Percentiles rank a stretch among this genome's conserved stretches.
Conservation (phyloP, 2,329 filamentous ascomycete genomes). For the Colletotrichum magnum region DNA sequence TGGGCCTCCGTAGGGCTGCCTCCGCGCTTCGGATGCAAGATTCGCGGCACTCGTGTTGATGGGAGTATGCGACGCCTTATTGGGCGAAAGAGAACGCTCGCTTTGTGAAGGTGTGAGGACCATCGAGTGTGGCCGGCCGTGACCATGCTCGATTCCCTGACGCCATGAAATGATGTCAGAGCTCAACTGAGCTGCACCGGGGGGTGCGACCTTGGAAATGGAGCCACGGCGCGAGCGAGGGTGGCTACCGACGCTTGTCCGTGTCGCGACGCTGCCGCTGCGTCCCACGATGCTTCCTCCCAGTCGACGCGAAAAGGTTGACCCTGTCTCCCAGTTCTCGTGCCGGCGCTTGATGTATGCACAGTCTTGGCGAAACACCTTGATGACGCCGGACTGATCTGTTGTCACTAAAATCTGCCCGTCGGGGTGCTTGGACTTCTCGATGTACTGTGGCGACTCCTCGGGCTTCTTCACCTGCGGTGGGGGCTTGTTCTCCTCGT, state of each 20-base stretch:
- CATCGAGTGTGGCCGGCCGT: conserved; percentile 55
- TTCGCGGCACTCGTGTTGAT: conserved; percentile 55
- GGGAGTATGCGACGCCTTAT: conserved; percentile 56
- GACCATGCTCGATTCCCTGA: conserved; percentile 70
- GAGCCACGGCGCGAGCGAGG: conserved; percentile 68
- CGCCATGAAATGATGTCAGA: conserved; percentile 92
- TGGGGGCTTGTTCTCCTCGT: conserved; percentile 48
- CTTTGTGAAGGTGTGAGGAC: conserved; percentile 57
- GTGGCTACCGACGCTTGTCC: conserved; percentile 64
- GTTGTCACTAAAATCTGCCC: conserved; percentile 95
- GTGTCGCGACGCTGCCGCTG: conserved; percentile 69
- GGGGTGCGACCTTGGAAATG: conserved; percentile 54
- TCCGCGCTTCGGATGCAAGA: conserved; percentile 62
- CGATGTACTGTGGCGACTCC: conserved; percentile 82
- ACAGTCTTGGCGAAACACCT: conserved; percentile 96
- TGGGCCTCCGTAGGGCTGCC: conserved; percentile 57
- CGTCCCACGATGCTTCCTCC: conserved; percentile 69
- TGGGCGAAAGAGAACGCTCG: conserved; percentile 70
- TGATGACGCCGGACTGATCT: conserved; percentile 89
- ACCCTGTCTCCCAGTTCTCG: conserved; percentile 84
- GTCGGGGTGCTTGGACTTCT: conserved; percentile 80
- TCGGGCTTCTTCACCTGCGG: conserved; percentile 63
- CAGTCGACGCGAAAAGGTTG: conserved; percentile 80
- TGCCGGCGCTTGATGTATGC: conserved; percentile 83
- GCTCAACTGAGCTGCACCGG: conserved; percentile 50